Percentiles rank a stretch among this genome's conserved stretches.
phyloP scores from a whole-genome alignment of 148 eudicot genomes.

The Rhododendron ovatum region DNA sequence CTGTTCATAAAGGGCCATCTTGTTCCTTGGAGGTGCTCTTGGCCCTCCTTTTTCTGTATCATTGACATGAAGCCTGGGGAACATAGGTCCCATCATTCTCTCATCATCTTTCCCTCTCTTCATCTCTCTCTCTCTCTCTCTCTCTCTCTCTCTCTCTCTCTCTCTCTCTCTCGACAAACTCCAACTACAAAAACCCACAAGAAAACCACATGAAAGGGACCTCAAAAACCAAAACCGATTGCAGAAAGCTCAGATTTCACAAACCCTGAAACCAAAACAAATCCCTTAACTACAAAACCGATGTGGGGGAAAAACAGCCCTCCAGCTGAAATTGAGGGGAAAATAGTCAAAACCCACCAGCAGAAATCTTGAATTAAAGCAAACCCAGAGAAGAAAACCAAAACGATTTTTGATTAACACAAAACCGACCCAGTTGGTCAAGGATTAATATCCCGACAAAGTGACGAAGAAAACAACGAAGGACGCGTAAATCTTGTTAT shows the following conservation, averaged over 20 bases:
- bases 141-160: not conserved
- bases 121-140: not conserved
- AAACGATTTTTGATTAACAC: not conserved
- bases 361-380: not conserved
- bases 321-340: not conserved
- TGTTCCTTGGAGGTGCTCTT: slow-evolving; percentile 94
- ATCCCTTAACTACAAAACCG: not conserved
- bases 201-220: slow-evolving; percentile 7
- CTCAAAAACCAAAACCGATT: slow-evolving; percentile 8
- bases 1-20: slow-evolving; percentile 96
- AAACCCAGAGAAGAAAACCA: not conserved
- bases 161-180: slow-evolving; percentile 9
- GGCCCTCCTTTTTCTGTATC: slow-evolving; percentile 94
- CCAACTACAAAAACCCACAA: slow-evolving; percentile 14
- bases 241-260: not conserved
- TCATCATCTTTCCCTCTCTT: slow-evolving; percentile 71
- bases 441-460: not conserved
- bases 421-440: not conserved
- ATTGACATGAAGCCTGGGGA: slow-evolving; percentile 87
- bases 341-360: slow-evolving; percentile 9
- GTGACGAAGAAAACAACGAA: not conserved
- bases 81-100: slow-evolving; percentile 69
- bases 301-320: not conserved
- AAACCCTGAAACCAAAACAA: not conserved
- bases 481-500: not conserved